These are phyloP conservation scores for Sarcocystis neurona DNA, from an alignment of 169 alveolate genomes.

Conservation along the genomic window DNA sequence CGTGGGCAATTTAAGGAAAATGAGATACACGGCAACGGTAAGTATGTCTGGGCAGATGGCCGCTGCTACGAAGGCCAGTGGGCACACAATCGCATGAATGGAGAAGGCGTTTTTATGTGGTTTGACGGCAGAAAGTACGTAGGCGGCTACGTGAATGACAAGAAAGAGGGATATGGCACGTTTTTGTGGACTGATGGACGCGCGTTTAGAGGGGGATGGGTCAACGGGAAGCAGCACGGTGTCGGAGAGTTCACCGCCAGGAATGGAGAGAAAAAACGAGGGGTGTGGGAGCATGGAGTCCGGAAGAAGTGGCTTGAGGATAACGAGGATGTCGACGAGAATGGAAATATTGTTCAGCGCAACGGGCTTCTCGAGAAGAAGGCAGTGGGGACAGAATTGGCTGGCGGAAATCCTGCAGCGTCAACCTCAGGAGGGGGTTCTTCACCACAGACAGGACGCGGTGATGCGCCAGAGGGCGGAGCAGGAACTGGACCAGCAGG, in stretches of 20 bases:
- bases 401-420: neutral
- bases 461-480: too few relatives aligned
- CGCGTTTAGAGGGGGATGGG: conserved; percentile 69
- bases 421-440: too few relatives aligned
- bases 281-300: conserved; percentile 59
- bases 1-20: conserved; percentile 82
- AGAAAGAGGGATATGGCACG: conserved; percentile 84
- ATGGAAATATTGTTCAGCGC: neutral
- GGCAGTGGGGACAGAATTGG: neutral
- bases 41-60: conserved; percentile 88
- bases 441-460: too few relatives aligned
- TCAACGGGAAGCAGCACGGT: conserved; percentile 72
- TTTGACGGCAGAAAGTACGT: conserved; percentile 79
- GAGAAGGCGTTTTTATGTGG: conserved; percentile 84
- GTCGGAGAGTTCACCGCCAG: conserved; percentile 47
- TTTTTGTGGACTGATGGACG: conserved; percentile 68
- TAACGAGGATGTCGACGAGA: conserved; percentile 20
- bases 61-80: conserved; percentile 87
- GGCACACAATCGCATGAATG: conserved; percentile 85
- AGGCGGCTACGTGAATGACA: conserved; percentile 81
- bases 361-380: neutral
- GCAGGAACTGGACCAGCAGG: too few relatives aligned
- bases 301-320: conserved; percentile 57
- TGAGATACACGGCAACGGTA: conserved; percentile 85
- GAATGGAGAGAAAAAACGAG: conserved; percentile 44